Percentiles rank a stretch among this genome's conserved stretches.
phyloP scores from a whole-genome alignment of 257 asterid species.

The Verbena officinalis region DNA sequence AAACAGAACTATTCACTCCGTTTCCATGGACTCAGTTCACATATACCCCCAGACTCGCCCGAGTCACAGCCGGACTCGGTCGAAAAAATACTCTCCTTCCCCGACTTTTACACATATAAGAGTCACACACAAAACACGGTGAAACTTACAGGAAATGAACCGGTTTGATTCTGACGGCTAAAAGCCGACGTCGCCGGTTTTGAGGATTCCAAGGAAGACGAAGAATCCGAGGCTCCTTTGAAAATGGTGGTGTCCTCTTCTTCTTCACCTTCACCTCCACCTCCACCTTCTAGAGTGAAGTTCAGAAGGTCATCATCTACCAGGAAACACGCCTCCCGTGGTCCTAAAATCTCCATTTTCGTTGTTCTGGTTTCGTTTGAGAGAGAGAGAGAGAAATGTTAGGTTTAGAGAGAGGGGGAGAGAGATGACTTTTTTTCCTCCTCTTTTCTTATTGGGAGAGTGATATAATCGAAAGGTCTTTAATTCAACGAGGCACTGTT shows the following conservation, averaged over 20 bases:
- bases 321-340: constrained; percentile 39
- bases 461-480: constrained; percentile 35
- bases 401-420: constrained; percentile 32
- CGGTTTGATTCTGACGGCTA: constrained; percentile 23
- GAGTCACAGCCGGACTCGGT: constrained; percentile 42
- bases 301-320: constrained; percentile 69
- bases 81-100: background rate
- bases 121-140: constrained; percentile 36
- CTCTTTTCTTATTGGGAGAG: constrained; percentile 27
- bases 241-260: constrained; percentile 28
- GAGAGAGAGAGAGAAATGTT: constrained; percentile 13
- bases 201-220: constrained; percentile 29
- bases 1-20: constrained; percentile 34
- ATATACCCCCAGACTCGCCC: constrained; percentile 39
- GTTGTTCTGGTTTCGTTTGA: constrained; percentile 1
- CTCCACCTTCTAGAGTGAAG: constrained; percentile 65
- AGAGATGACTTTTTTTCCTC: constrained; percentile 13
- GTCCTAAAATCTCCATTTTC: constrained; percentile 58
- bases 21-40: constrained; percentile 9
- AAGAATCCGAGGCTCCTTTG: constrained; percentile 32
- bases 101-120: constrained; percentile 8
- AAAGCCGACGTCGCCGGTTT: constrained; percentile 27
- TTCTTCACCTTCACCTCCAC: constrained; percentile 41
- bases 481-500: constrained; percentile 40
- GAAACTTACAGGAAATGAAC: constrained; percentile 45